Conservation (phyloP, 2,329 filamentous ascomycete genomes). For the Ophiostoma novo-ulmi region DNA sequence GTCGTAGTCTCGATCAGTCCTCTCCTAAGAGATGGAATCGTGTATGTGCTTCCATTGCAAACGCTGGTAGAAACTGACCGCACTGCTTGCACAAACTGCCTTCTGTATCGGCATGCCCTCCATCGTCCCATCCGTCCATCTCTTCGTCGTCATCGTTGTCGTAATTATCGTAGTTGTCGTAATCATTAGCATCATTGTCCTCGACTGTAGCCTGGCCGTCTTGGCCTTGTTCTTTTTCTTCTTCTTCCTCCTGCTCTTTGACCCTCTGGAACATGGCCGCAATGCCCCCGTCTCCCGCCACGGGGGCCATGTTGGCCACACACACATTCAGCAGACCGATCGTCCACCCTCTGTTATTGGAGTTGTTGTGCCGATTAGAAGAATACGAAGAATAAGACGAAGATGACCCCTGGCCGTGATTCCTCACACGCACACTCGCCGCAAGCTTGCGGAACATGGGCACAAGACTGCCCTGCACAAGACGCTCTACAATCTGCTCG, state of each 20-base stretch:
- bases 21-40: conserved; percentile 31
- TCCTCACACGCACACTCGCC: conserved; percentile 4
- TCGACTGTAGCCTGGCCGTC: conserved; percentile 12
- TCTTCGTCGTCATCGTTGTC: conserved; percentile 19
- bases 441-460: conserved; percentile 29
- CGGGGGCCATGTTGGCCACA: conserved; percentile 73
- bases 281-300: conserved; percentile 67
- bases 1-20: not conserved
- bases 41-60: conserved; percentile 32
- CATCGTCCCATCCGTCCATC: conserved; percentile 7
- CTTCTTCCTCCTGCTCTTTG: conserved; percentile 32
- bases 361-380: not conserved
- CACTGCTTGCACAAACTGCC: conserved; percentile 29
- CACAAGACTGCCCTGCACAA: conserved; percentile 27
- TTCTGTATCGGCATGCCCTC: conserved; percentile 4
- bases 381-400: not conserved
- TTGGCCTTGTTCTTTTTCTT: not conserved
- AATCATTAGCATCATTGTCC: conserved; percentile 12
- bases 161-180: conserved; percentile 14
- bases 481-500: conserved; percentile 28
- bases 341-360: conserved; percentile 55
- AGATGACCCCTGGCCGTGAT: conserved; percentile 21
- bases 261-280: conserved; percentile 67
- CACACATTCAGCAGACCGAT: conserved; percentile 81
- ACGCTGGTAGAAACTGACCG: conserved; percentile 30